Base-by-base conservation (phyloP, 345 rosid genomes). In the Corymbia maculata region DNA sequence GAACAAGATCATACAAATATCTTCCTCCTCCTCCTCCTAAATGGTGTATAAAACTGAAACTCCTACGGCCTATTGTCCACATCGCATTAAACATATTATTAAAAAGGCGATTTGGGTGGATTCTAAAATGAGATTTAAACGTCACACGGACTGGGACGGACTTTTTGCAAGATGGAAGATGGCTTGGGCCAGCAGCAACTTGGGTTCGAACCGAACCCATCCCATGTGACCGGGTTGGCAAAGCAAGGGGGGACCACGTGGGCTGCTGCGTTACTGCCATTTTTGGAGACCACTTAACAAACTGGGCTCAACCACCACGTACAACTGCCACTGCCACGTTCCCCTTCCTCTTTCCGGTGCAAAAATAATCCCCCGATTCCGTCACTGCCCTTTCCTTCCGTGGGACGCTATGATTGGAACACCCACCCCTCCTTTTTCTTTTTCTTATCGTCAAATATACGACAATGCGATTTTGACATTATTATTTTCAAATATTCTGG, bases 51-150 rank as follows among this genome's bases (percentile, higher is more conserved):
- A 26, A 61, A 6, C 68, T 32, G 12, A 28, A 64, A 28, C 5
- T 64, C 75, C 36, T 6, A n/a, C 17, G 0, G 36, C 70, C 70
- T 0, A 64, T 7, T 17, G n/a, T n/a, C 75, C 36, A 28, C 0
- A 12, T 14, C 13, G 36, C 2, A 2, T 2, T 52, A 0, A 0
- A 52, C 19, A 14, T 14, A 52, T 15, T 1, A n/a, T n/a, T n/a
- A n/a, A 7, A n/a, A 64, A 30, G 6, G 36, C 26, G 13, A 21
- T 59, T 24, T 4, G 3, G n/a, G 66, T 36, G 13, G 1, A 59
- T 9, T 11, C n/a, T 26, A 10, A 22, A 28, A 55, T 26, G 28
- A 22, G n/a, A 64, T 57, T 28, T 11, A 64, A n/a, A 64, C 19
- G 75, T 14, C 42, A 13, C 42, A 13, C 21, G 10, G 42, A 7